These are phyloP conservation scores for Phytophthora rubi DNA, from an alignment of 352 stramenopile genomes.

Conservation along the genomic window DNA sequence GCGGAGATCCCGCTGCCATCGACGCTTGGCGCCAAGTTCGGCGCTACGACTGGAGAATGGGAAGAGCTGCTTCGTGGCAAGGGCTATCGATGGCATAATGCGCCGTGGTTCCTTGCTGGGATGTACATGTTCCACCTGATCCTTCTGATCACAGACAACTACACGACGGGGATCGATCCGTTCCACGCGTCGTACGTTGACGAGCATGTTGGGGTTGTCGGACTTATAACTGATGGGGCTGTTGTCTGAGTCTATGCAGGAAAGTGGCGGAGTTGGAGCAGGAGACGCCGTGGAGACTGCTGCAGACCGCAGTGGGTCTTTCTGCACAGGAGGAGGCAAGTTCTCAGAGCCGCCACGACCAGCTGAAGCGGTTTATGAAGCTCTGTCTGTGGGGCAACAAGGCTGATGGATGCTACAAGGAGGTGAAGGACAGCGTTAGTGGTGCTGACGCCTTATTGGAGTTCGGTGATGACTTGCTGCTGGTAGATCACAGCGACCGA, in stretches of 20 bases:
- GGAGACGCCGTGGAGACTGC: slow-evolving; percentile 50
- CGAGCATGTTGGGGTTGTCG: background rate
- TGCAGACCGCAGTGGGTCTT: slow-evolving; percentile 33
- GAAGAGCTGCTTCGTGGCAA: slow-evolving; percentile 36
- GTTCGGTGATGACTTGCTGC: slow-evolving; percentile 56
- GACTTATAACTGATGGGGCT: no score
- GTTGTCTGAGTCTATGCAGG: slow-evolving; percentile 14
- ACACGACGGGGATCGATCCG: slow-evolving; percentile 52
- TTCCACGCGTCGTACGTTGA: slow-evolving; percentile 50
- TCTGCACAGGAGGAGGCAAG: no score
- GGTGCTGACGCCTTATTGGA: slow-evolving; percentile 42
- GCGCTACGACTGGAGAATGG: slow-evolving; percentile 44
- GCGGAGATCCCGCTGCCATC: slow-evolving; percentile 43
- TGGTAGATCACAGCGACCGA: slow-evolving; percentile 54
- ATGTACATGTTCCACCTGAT: slow-evolving; percentile 73
- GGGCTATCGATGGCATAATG: slow-evolving; percentile 56
- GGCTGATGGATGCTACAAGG: slow-evolving; percentile 65
- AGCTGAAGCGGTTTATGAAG: no score
- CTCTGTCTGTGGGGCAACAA: no score
- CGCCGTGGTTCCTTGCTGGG: slow-evolving; percentile 65
- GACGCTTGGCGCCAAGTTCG: slow-evolving; percentile 30
- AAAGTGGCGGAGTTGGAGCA: slow-evolving; percentile 54
- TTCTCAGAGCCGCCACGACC: no score
- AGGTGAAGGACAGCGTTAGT: slow-evolving; percentile 66
- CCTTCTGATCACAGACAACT: slow-evolving; percentile 56